A percentile compares a stretch with the other conserved stretches of the same genome.
Conservation (phyloP, 768 basidiomycete genomes). For the Leucosporidium creatinivorum region DNA sequence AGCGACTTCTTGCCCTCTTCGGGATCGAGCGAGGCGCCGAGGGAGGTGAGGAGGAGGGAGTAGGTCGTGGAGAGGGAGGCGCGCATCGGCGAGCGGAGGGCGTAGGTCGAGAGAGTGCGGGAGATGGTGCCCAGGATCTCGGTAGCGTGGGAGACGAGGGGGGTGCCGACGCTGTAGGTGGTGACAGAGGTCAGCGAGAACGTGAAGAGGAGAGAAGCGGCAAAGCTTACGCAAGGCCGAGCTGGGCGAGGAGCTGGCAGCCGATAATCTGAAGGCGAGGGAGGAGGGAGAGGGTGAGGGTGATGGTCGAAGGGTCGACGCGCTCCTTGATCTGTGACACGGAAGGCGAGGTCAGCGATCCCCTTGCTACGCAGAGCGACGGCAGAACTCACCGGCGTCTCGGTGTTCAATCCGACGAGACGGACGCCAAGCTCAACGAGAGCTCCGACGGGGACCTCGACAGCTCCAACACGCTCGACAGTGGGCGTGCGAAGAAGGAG, state of each 20-base stretch:
- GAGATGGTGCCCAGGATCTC: conserved; percentile 7
- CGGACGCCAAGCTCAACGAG: conserved; percentile 23
- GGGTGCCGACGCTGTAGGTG: background rate
- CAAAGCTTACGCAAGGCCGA: conserved; percentile 1
- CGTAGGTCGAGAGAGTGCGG: conserved; percentile 12
- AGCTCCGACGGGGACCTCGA: conserved; percentile 21
- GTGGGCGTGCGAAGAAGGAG: conserved; percentile 22
- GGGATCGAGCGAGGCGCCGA: conserved; percentile 20
- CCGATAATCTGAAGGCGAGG: conserved; percentile 22
- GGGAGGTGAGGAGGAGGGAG: conserved; percentile 11
- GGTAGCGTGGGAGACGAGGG: conserved; percentile 5
- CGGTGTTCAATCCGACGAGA: conserved; percentile 13
- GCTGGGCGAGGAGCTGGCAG: conserved; percentile 17
- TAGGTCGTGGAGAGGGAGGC: conserved; percentile 16
- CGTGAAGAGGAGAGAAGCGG: background rate
- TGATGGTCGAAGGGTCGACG: conserved; percentile 13
- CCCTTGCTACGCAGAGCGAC: no score
- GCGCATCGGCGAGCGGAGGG: conserved; percentile 24
- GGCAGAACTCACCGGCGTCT: conserved; percentile 11
- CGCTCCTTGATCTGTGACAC: conserved; percentile 12
- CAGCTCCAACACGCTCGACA: conserved; percentile 20
- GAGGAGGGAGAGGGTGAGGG: background rate
- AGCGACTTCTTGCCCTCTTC: conserved; percentile 27
- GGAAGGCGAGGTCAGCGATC: background rate
- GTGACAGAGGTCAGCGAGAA: background rate